A percentile compares a stretch with the other conserved stretches of the same genome.
Conservation (phyloP, 139 green algal species). For the Chlamydomonas urium region DNA sequence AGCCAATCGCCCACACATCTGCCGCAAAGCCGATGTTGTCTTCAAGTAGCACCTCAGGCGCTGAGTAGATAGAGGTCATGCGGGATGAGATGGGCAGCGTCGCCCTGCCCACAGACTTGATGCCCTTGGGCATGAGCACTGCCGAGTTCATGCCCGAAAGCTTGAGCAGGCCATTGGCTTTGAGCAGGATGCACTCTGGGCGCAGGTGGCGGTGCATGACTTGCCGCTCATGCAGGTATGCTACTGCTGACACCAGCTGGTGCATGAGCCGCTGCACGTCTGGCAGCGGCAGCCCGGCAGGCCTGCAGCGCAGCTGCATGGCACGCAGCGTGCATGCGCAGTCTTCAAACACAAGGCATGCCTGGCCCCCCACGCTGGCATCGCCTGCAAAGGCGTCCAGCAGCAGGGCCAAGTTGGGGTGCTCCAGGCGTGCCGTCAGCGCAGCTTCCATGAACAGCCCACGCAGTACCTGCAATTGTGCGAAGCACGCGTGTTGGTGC, state of each 20-base stretch:
- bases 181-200: conserved; percentile 3
- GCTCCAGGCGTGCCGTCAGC: background rate
- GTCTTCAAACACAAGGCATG: background rate
- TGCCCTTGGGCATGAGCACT: background rate
- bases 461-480: background rate
- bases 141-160: background rate
- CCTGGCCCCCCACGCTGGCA: too few species aligned
- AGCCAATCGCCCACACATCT: conserved; percentile 7
- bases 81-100: too few species aligned
- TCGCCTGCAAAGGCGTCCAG: too few species aligned
- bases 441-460: background rate
- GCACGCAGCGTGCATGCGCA: background rate
- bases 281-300: background rate
- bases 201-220: background rate
- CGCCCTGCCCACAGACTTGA: background rate
- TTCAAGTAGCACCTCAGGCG: background rate
- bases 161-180: conserved; percentile 6
- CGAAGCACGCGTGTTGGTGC: too few species aligned
- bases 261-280: conserved; percentile 5
- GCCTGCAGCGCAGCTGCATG: background rate
- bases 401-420: background rate
- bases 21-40: background rate
- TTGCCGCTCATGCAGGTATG: background rate
- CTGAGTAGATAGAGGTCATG: background rate
- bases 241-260: conserved; percentile 6